Evolutionary conservation across 2,329 filamentous ascomycete genomes (phyloP), one percentile per base, ranked within the genome.

Genomic region (Myrmaecium sp.): DNA sequence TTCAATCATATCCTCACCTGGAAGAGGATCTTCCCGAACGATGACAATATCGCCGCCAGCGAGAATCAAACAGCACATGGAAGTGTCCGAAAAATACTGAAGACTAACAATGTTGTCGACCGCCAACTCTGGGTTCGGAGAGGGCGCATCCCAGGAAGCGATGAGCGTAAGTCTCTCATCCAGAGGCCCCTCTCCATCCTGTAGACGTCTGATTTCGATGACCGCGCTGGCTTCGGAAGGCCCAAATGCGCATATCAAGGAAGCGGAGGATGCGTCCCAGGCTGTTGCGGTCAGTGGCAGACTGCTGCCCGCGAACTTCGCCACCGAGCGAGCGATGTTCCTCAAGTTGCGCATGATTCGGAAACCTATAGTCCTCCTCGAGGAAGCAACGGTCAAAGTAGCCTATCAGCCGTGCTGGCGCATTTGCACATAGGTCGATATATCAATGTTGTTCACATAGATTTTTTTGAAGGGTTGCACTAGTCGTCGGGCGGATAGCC

Each of bases 291-390:
- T 76, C 42, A 89, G 61, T 35, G 66, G 62, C 30, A 74, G 57
- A 35, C 63, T 42, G 25, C 51, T 42, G 29, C 44, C 52, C 27
- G 65, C 60, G 36, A 72, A 60, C 39, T 58, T 64, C 57, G 74
- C 74, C 47, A 69, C 61, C 40, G 67, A 65, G 48, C 79, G 74
- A 46, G 67, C 70, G 42, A 83, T 71, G 49, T 74, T 83, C 54
- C 71, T 75, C 41, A 95, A 65, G 53, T 94, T 95, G 48, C 81
- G 76, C 86, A 95, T 95, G 14, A n/a, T n/a, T n/a, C n/a, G n/a
- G n/a, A n/a, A n/a, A n/a, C n/a, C n/a, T n/a, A n/a, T n/a, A n/a
- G n/a, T n/a, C n/a, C n/a, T n/a, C n/a, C n/a, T n/a, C n/a, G n/a
- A n/a, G n/a, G n/a, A n/a, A n/a, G n/a, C n/a, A n/a, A n/a, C n/a